Evolutionary conservation across 371 early-diverging fungal species (phyloP).

Genomic region (Mucor piriformis): DNA sequence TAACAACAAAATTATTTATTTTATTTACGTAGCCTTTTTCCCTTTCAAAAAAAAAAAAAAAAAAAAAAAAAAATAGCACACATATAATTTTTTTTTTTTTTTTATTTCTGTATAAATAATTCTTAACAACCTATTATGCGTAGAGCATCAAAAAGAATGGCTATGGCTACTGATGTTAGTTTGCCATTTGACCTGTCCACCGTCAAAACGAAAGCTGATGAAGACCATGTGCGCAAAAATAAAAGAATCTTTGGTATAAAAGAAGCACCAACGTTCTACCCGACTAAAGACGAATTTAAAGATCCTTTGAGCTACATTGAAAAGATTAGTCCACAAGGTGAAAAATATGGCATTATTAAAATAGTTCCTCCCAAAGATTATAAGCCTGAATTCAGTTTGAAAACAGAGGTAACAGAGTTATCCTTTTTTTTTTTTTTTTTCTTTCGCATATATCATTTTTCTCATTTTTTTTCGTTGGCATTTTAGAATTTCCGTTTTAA

Average conservation of each 20-base stretch:
- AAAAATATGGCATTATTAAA: constrained; percentile 88
- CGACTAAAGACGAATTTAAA: constrained; percentile 81
- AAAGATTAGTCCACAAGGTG: constrained; percentile 78
- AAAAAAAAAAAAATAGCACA: not conserved
- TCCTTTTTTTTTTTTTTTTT: constrained; percentile 15
- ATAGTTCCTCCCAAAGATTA: constrained; percentile 90
- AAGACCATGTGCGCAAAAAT: not conserved
- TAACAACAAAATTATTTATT: constrained; percentile 1
- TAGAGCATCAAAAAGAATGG: constrained; percentile 10
- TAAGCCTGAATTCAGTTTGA: constrained; percentile 82
- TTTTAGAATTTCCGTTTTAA: constrained; percentile 84
- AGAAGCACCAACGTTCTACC: constrained; percentile 83
- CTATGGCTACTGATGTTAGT: not conserved
- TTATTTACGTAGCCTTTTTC: not conserved
- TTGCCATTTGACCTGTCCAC: constrained; percentile 19
- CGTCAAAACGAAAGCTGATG: constrained; percentile 12
- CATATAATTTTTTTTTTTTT: not conserved
- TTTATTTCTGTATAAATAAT: not conserved
- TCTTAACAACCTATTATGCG: constrained; percentile 1
- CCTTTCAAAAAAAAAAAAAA: not conserved
- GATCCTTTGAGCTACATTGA: constrained; percentile 88
- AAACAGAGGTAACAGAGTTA: constrained; percentile 68
- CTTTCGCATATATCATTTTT: not conserved
- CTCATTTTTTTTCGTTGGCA: too few species aligned
- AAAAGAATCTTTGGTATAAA: constrained; percentile 62